These are phyloP conservation scores for Alternaria tenuissima DNA, from an alignment of 2,329 filamentous ascomycete genomes.

Conservation along the genomic window DNA sequence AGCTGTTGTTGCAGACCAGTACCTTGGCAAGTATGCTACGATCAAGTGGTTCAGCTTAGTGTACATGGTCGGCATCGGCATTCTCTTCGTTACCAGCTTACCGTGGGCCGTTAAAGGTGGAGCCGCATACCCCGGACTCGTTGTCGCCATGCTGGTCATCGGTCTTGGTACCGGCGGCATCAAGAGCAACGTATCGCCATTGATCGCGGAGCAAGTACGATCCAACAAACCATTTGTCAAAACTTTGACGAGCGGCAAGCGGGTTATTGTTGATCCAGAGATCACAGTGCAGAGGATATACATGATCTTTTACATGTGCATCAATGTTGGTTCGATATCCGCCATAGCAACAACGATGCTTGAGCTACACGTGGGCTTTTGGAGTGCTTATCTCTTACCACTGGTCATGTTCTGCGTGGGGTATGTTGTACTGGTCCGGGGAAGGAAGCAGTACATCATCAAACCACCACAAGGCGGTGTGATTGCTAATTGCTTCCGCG, in stretches of 20 bases:
- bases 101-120: constrained; percentile 69
- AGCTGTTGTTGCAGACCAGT: constrained; percentile 69
- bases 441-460: constrained; percentile 47
- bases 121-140: constrained; percentile 69
- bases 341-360: constrained; percentile 74
- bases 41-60: constrained; percentile 71
- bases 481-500: constrained; percentile 61
- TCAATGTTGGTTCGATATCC: constrained; percentile 75
- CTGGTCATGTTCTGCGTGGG: constrained; percentile 72
- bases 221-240: constrained; percentile 54
- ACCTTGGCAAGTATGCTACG: constrained; percentile 73
- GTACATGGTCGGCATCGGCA: constrained; percentile 71
- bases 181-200: constrained; percentile 75
- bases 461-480: constrained; percentile 50
- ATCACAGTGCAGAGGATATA: constrained; percentile 58
- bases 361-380: constrained; percentile 74
- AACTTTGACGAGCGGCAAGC: constrained; percentile 48
- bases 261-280: constrained; percentile 56
- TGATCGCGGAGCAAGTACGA: constrained; percentile 60
- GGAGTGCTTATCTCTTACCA: constrained; percentile 71
- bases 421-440: constrained; percentile 59
- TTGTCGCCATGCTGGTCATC: constrained; percentile 71
- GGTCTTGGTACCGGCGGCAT: constrained; percentile 82
- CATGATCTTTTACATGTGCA: constrained; percentile 75
- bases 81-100: constrained; percentile 71